Base-by-base conservation (phyloP, 805 yeast species). In the Kluyveromyces siamensis region DNA sequence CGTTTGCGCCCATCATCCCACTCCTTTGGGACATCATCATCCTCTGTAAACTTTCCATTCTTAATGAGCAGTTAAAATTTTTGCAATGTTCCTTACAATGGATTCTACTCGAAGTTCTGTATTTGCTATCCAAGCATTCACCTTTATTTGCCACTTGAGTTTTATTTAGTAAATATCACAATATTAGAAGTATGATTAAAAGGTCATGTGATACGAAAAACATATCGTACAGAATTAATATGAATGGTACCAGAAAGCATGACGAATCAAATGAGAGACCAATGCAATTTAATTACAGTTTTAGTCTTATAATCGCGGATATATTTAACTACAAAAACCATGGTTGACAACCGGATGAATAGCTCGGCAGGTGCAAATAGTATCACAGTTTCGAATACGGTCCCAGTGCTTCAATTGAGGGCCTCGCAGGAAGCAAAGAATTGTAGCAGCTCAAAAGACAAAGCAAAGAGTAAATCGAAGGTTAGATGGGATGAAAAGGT, bases 401-500 rank as follows among this genome's bases (percentile, higher is more conserved):
- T 53, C 8, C 58, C 62, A n/a, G 57, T 60, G n/a, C 44, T 62
- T 21, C 59, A 61, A 41, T 57, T 62, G 17, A 58, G 64, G 27
- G 62, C 60, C 2, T 30, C 44, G 14, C 25, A 40, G 18, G 39
- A 47, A 33, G 45, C 41, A 27, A n/a, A 45, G 8, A 18, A 47
- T 9, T 43, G 38, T 39, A 51, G 44, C 13, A 45, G 16, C 41
- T 25, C 45, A 18, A 14, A 33, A 33, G 25, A 36, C 14, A 16
- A 40, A 27, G 11, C 38, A 18, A 18, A 47, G 46, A 41, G 46
- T 4, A 68, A 74, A 46, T 73, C 80, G 11, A 73, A 77, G 39
- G 96, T 91, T 0, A 73, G 80, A 46, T 91, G 97, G 96, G 73
- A 82, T 8, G 86, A 84, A 37, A 95, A 83, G 42, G 90, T 87